Evolutionary conservation across 2,329 filamentous ascomycete species (phyloP).

Genomic region (Aspergillus quadrilineatus): DNA sequence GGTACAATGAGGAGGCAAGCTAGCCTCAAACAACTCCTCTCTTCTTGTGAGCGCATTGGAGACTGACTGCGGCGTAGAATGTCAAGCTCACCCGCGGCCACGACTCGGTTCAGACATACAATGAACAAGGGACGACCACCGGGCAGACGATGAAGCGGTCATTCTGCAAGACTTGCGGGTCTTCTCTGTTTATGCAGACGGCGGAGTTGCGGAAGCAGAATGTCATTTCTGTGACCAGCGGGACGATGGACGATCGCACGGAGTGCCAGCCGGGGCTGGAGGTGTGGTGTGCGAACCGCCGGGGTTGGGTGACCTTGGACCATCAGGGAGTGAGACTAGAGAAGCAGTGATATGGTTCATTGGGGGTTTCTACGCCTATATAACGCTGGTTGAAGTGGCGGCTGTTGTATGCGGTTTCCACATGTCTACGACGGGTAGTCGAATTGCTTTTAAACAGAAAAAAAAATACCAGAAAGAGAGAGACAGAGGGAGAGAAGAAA

Average conservation of each 20-base stretch:
- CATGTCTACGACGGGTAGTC: too few species aligned
- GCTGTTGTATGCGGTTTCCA: too few species aligned
- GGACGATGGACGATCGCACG: slow-evolving; percentile 15
- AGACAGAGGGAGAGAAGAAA: too few species aligned
- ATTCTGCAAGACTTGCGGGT: slow-evolving; percentile 25
- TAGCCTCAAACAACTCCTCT: not conserved
- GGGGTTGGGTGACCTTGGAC: slow-evolving; percentile 6
- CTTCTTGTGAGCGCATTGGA: not conserved
- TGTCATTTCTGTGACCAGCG: slow-evolving; percentile 12
- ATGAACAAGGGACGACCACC: slow-evolving; percentile 13
- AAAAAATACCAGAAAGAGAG: too few species aligned
- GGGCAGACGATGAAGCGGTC: slow-evolving; percentile 15
- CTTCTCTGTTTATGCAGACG: slow-evolving; percentile 9
- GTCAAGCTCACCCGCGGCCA: slow-evolving; percentile 7
- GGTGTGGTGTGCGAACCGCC: slow-evolving; percentile 6
- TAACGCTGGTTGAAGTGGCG: too few species aligned
- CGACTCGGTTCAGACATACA: slow-evolving; percentile 17
- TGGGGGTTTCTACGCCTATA: too few species aligned
- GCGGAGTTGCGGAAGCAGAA: not conserved
- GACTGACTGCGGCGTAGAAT: not conserved
- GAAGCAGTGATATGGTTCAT: not conserved
- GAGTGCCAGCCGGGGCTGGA: slow-evolving; percentile 4
- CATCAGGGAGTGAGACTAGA: slow-evolving; percentile 4
- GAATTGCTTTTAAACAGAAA: too few species aligned
- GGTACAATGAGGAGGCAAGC: not conserved